Evolutionary conservation across 1,139 yeast genomes (phyloP), one percentile per base, ranked within the genome.

Genomic region (Pichia sp.): DNA sequence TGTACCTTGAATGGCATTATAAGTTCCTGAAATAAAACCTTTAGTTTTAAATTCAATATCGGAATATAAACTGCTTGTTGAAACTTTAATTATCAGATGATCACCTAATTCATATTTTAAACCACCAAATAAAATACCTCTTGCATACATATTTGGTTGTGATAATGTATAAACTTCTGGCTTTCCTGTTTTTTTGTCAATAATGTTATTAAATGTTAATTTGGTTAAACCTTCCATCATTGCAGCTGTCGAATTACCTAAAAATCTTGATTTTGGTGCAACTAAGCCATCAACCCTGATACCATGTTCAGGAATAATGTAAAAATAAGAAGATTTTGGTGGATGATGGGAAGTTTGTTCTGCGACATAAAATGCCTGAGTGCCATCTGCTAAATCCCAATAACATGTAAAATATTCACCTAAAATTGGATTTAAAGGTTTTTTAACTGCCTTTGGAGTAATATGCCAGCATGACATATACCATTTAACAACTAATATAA

Each of bases 261-360:
- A 72, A 61, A 92, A 94, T 62, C 79, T 79, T 1, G 97, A 89
- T 60, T 78, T 83, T 18, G 98, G 98, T 43, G 88, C 74, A 35
- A 90, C 79, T 3, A 86, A 76, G 39, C 98, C 98, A 63, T 92
- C 98, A 18, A 85, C 89, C 56, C 92, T 79, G 50, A 92, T 86
- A 57, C 80, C 79, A 55, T 76, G 78, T 51, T 83, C 86, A 0
- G 98, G 98, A 42, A 87, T 76, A 66, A 84, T 71, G 66, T 87
- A 92, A 61, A 90, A 92, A 67, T 92, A 92, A 0, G 96, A 85
- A 0, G 97, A 87, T 63, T 92, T 86, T 7, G 98, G 98, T n/a
- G 98, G 98, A 64, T 92, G 98, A 62, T 92, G 98, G 28, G 96
- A 86, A 0, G 96, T 88, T 66, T 92, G 98, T 66, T 92, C 98